Evolutionary conservation across 106 monocot species (phyloP).

Genomic region (Apostasia ramifera): DNA sequence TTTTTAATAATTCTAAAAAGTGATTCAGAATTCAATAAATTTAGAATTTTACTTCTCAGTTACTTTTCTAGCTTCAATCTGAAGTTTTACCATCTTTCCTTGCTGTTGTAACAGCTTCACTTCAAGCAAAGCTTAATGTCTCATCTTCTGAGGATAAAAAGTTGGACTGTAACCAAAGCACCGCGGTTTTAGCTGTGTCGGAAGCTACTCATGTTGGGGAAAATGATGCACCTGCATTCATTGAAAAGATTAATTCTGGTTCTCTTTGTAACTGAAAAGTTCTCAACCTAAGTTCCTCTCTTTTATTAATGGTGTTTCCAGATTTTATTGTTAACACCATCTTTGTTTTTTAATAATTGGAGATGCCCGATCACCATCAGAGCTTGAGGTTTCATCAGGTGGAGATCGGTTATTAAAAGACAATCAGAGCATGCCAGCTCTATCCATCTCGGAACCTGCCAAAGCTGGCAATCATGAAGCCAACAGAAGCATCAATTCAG

Average conservation of each 20-base stretch:
- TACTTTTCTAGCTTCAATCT: too few relatives aligned
- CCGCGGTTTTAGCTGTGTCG: neutral
- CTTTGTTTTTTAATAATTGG: too few relatives aligned
- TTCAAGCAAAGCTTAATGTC: neutral
- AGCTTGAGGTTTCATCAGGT: neutral
- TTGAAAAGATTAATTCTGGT: neutral
- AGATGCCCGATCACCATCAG: neutral
- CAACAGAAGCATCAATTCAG: neutral
- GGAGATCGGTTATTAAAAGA: neutral
- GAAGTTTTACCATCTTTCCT: too few relatives aligned
- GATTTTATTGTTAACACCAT: too few relatives aligned
- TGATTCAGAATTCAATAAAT: too few relatives aligned
- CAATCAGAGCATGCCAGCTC: neutral
- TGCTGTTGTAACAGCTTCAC: neutral
- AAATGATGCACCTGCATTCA: conserved; percentile 5
- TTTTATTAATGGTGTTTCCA: too few relatives aligned
- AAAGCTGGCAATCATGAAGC: neutral
- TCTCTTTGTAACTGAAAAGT: neutral
- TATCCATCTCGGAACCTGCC: neutral
- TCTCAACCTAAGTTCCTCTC: neutral
- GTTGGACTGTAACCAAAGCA: neutral
- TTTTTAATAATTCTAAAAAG: too few relatives aligned
- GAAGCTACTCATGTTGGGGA: neutral
- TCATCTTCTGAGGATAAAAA: conserved; percentile 5
- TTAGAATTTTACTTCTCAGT: too few relatives aligned